Evolutionary conservation across 73 alveolate genomes (phyloP).

Genomic region (Tetrahymena thermophila): DNA sequence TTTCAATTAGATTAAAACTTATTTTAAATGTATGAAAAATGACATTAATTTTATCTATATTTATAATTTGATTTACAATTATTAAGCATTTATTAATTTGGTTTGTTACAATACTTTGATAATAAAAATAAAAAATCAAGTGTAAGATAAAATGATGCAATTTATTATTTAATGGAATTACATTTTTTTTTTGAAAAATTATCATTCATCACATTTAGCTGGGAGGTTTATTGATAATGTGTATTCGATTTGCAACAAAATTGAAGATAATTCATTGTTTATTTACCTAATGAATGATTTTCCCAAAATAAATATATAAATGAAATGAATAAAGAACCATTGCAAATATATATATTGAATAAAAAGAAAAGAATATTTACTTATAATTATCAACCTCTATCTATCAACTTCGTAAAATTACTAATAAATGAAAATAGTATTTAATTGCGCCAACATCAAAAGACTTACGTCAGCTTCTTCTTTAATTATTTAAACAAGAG

Average conservation of each 20-base stretch:
- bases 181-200: not conserved
- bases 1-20: not conserved
- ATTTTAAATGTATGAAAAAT: too few relatives aligned
- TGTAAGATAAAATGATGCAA: not conserved
- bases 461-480: not conserved
- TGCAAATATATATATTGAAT: not conserved
- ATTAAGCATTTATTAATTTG: not conserved
- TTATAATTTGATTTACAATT: not conserved
- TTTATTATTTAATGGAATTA: not conserved
- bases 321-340: not conserved
- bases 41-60: not conserved
- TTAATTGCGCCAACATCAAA: not conserved
- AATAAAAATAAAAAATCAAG: too few relatives aligned
- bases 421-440: not conserved
- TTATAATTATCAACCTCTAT: not conserved
- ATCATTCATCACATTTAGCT: not conserved
- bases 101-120: not conserved
- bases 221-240: not conserved
- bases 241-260: not conserved
- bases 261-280: not conserved
- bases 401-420: not conserved
- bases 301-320: not conserved
- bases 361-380: not conserved
- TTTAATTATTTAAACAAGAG: not conserved
- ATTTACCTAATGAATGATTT: too few relatives aligned